Evolutionary conservation across 805 yeast genomes (phyloP), one percentile per base, ranked within the genome.

Genomic region (Schwanniomyces sp.): DNA sequence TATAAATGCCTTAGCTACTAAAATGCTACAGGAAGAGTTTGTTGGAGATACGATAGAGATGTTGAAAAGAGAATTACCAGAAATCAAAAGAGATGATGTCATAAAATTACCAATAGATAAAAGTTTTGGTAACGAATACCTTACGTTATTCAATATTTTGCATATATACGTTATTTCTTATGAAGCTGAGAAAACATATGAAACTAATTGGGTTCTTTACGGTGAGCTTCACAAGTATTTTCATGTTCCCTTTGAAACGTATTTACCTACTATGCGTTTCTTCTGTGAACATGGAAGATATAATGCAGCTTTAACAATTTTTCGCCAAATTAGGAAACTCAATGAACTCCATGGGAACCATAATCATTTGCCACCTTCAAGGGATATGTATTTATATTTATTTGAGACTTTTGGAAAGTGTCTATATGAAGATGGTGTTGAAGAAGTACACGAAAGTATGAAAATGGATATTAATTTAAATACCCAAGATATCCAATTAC

Each of bases 381-480:
- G 65, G 43, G 84, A 81, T 18, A 79, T 86, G 62, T 88, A 86
- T 55, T 62, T 75, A 46, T 78, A 78, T 52, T 62, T 87, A 21
- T 82, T 88, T 59, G 70, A 76, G 44, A 78, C 78, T 41, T 86
- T 86, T 65, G 87, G 90, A 1, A 72, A 74, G 42, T 67, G 69
- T 44, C 64, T 75, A 29, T 87, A 83, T 53, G 82, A 78, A 48
- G 84, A 82, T 7, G 94, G 92, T 0, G 81, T 86, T 14, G 71
- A 71, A 42, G 85, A 83, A 48, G 63, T 88, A 3, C 89, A 86
- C 54, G 77, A 81, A 46, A 75, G 78, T 41, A 66, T 85, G 59
- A 83, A 86, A 47, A 76, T 84, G 75, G 95, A 88, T 41, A 54
- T 64, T 3, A 64, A 72, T 9, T 65, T 86, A 37, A 61, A 60